phyloP scores from a whole-genome alignment of 257 asterid genomes.

The Salvia miltiorrhiza region DNA sequence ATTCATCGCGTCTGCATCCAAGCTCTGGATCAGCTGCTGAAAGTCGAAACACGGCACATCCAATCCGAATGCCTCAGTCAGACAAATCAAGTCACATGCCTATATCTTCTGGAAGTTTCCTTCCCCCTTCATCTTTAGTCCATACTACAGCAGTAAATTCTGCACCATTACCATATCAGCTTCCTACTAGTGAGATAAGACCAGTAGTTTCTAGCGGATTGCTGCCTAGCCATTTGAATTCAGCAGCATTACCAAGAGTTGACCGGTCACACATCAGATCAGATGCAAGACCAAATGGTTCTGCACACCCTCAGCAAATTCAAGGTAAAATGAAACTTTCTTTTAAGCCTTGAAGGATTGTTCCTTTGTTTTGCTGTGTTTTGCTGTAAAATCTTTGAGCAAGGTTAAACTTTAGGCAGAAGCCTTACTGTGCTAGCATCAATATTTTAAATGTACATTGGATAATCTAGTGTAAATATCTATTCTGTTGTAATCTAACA shows the following conservation, averaged over 20 bases:
- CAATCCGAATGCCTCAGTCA: constrained; percentile 46
- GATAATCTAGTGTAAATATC: neutral
- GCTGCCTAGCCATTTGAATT: constrained; percentile 49
- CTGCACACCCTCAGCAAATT: constrained; percentile 51
- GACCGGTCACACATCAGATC: constrained; percentile 59
- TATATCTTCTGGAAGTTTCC: constrained; percentile 49
- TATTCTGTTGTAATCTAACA: neutral
- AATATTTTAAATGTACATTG: constrained; percentile 2
- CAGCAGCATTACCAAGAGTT: constrained; percentile 54
- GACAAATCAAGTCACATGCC: constrained; percentile 55
- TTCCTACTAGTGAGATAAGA: constrained; percentile 85
- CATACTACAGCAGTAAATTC: constrained; percentile 42
- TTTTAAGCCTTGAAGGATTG: constrained; percentile 1
- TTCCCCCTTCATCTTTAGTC: constrained; percentile 40
- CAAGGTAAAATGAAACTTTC: constrained; percentile 48
- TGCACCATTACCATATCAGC: constrained; percentile 71
- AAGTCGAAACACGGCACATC: constrained; percentile 37
- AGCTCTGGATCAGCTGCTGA: constrained; percentile 50
- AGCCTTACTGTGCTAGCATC: neutral
- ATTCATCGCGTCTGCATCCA: constrained; percentile 46
- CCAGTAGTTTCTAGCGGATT: constrained; percentile 50
- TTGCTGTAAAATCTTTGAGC: neutral
- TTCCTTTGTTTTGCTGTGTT: constrained; percentile 5
- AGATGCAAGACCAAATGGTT: constrained; percentile 69
- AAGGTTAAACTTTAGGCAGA: constrained; percentile 12